Percentiles rank a stretch among this genome's conserved stretches.
Conservation (phyloP, 2,329 filamentous ascomycete species). For the Lizonia empirigonia region DNA sequence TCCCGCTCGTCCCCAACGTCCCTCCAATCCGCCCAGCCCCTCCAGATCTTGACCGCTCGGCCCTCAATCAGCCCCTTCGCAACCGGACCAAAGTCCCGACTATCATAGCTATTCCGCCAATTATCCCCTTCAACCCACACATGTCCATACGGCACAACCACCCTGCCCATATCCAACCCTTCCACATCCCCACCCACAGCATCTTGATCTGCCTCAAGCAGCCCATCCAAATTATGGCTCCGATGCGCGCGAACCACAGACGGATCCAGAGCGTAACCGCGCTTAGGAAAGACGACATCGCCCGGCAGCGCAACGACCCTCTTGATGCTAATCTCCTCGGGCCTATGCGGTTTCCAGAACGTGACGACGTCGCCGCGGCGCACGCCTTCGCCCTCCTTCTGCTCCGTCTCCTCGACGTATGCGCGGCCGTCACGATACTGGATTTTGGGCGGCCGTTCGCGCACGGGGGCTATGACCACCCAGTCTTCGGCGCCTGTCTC, state of each 20-base stretch:
- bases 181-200: conserved; percentile 17
- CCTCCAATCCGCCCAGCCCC: conserved; percentile 58
- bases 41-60: conserved; percentile 72
- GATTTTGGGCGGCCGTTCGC: conserved; percentile 22
- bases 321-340: conserved; percentile 76
- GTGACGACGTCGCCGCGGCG: conserved; percentile 53
- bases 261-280: conserved; percentile 54
- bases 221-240: conserved; percentile 37
- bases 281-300: conserved; percentile 65
- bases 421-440: conserved; percentile 11
- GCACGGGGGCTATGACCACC: conserved; percentile 45
- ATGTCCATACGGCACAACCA: conserved; percentile 79
- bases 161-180: conserved; percentile 33
- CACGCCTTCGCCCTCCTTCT: conserved; percentile 38
- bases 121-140: conserved; percentile 96
- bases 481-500: conserved; percentile 48
- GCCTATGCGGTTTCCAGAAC: conserved; percentile 64
- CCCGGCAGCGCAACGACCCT: conserved; percentile 81
- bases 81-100: conserved; percentile 88
- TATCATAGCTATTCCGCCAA: conserved; percentile 74
- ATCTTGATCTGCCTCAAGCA: conserved; percentile 28
- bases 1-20: conserved; percentile 53
- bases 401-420: not conserved
- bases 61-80: conserved; percentile 77
- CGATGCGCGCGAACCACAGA: conserved; percentile 16